Base-by-base conservation (phyloP, 352 stramenopile species). In the Aphanomyces stellatus region DNA sequence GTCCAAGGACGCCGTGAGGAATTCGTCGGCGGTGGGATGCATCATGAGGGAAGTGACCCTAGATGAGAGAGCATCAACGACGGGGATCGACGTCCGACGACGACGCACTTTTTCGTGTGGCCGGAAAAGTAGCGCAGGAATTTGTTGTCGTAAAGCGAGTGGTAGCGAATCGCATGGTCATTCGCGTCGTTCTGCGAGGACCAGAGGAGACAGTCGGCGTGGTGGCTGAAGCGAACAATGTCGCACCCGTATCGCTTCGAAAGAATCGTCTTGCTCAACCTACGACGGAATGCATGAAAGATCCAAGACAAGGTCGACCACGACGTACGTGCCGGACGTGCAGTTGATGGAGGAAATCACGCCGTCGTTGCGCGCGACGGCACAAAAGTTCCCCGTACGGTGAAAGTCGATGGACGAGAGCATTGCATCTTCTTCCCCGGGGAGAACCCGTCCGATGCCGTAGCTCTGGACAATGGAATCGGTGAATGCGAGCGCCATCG, bases 71-170 rank as follows among this genome's bases (percentile, higher is more conserved):
- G 15, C 3, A 41, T 37, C 15, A 46, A 35, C 0, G n/a, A 59
- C 4, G n/a, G 10, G 40, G 24, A 46, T 8, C 17, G 28, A 42
- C 8, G 22, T 51, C 10, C 27, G 49, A 35, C 17, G 65, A 10
- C 8, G 11, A 33, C 64, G 17, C 77, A 91, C 84, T 72, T 86
- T 15, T 82, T 77, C 0, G 76, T 88, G 68, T 95, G 86, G 4
- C 86, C 84, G 31, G 77, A 82, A 73, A 89, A 93, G 69, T 92
- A 93, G n/a, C 86, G 84, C 24, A 95, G 77, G 62, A 93, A 95
- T 46, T 91, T 87, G 73, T 95, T 95, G 77, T 95, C 86, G 35
- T 89, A 95, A 62, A 92, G 79, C 57, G 86, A 95, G 62, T 95
- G 86, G 72, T 95, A 95, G 11, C 86, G 82, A 59, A 95, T 88